Conservation (phyloP, 345 rosid genomes). For the Aegle marmelos region DNA sequence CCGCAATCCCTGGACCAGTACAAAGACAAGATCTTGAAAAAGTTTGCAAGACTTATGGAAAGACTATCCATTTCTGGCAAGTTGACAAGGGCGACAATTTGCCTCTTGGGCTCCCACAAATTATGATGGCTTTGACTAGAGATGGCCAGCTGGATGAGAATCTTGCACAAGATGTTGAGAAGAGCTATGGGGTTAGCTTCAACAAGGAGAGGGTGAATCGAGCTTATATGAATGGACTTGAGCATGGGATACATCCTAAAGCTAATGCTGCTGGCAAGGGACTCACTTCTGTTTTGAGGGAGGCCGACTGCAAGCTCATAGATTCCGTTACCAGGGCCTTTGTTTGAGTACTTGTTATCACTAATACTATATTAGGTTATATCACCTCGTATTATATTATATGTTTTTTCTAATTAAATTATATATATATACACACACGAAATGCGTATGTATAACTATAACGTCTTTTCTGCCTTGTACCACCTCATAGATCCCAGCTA, state of each 20-base stretch:
- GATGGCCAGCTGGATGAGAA: conserved; percentile 63
- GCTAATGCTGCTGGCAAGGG: conserved; percentile 73
- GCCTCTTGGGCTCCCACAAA: conserved; percentile 69
- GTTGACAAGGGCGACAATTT: conserved; percentile 67
- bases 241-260: conserved; percentile 61
- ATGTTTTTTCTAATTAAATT: no score
- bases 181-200: conserved; percentile 44
- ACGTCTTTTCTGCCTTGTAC: no score
- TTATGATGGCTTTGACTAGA: conserved; percentile 71
- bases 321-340: conserved; percentile 54
- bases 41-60: conserved; percentile 65
- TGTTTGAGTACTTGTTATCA: conserved; percentile 28
- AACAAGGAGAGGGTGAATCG: conserved; percentile 50
- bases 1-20: conserved; percentile 54
- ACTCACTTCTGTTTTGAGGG: conserved; percentile 43
- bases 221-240: conserved; percentile 58
- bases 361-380: no score
- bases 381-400: no score
- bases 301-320: conserved; percentile 49
- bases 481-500: no score
- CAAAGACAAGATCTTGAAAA: conserved; percentile 67
- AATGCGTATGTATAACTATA: no score
- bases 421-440: no score
- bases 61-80: conserved; percentile 86
- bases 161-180: conserved; percentile 50